phyloP scores from a whole-genome alignment of 2,329 filamentous ascomycete species.

The Neoarthrinium moseri region DNA sequence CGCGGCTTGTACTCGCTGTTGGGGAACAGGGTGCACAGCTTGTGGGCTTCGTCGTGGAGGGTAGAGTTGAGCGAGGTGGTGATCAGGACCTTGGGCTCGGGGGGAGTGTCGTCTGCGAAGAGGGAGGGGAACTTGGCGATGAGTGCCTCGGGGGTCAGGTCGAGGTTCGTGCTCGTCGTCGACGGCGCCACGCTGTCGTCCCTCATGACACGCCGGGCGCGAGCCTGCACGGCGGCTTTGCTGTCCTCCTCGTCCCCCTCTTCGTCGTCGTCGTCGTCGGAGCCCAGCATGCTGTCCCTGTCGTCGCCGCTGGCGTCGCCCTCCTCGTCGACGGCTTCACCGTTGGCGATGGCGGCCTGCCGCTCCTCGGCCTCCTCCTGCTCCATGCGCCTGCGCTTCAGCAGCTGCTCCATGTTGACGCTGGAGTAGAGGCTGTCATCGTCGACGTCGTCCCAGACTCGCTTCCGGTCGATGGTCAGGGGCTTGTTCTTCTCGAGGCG shows the following conservation, averaged over 20 bases:
- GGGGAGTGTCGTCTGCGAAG: conserved; percentile 58
- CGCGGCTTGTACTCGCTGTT: conserved; percentile 85
- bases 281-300: conserved; percentile 78
- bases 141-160: conserved; percentile 60
- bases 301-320: conserved; percentile 50
- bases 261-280: conserved; percentile 52
- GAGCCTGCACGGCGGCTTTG: conserved; percentile 38
- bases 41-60: conserved; percentile 77
- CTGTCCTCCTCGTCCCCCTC: conserved; percentile 35
- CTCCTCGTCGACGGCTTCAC: conserved; percentile 38
- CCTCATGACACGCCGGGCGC: conserved; percentile 42
- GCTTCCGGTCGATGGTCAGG: conserved; percentile 79
- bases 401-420: conserved; percentile 58
- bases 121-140: conserved; percentile 61
- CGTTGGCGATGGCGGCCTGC: conserved; percentile 44
- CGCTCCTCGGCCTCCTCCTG: conserved; percentile 43
- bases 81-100: conserved; percentile 80
- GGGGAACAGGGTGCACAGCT: conserved; percentile 80
- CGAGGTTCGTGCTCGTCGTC: conserved; percentile 62
- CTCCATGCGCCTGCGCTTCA: conserved; percentile 54
- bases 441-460: conserved; percentile 82
- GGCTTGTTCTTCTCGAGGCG: conserved; percentile 78
- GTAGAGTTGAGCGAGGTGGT: conserved; percentile 89
- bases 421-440: conserved; percentile 54
- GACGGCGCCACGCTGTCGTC: conserved; percentile 56